A percentile compares a stretch with the other conserved stretches of the same genome.
Conservation (phyloP, 169 alveolate genomes). For the Plasmodium knowlesi region DNA sequence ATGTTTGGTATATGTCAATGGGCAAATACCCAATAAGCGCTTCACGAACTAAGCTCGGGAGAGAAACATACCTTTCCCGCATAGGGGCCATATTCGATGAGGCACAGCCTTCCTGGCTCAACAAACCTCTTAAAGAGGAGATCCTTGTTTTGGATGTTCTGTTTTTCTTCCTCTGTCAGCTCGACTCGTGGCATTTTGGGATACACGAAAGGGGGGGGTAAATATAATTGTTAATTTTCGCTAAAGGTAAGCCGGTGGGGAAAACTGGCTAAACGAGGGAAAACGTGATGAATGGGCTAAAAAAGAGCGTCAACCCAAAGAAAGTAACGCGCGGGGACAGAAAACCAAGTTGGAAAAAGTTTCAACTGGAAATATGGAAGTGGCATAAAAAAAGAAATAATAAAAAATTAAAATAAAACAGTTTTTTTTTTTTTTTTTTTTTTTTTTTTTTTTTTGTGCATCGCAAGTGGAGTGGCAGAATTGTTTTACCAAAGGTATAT, state of each 20-base stretch:
- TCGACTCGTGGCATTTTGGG: slow-evolving; percentile 48
- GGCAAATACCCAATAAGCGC: not conserved
- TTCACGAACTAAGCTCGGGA: not conserved
- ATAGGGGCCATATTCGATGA: slow-evolving; percentile 93
- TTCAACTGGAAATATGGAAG: not conserved
- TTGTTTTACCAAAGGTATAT: not conserved
- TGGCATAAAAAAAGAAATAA: not conserved
- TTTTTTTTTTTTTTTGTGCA: not conserved
- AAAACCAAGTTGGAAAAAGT: not conserved
- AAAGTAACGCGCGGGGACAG: not conserved
- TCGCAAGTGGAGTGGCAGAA: not conserved
- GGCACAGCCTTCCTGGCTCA: slow-evolving; percentile 94
- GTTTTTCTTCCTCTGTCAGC: slow-evolving; percentile 54
- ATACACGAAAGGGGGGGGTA: not conserved
- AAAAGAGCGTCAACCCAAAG: not conserved
- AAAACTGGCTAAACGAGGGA: not conserved
- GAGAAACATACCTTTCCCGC: slow-evolving; percentile 90
- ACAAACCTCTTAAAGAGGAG: slow-evolving; percentile 91
- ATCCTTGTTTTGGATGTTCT: slow-evolving; percentile 58
- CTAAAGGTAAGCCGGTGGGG: not conserved
- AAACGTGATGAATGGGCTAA: not conserved
- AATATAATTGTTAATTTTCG: not conserved
- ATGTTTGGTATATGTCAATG: not conserved
- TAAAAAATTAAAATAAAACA: no score
- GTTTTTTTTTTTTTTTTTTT: not conserved